Percentiles rank a stretch among this genome's conserved stretches.
These are phyloP conservation scores for Gossypium australe DNA, from an alignment of 345 rosid genomes.

Conservation along the genomic window DNA sequence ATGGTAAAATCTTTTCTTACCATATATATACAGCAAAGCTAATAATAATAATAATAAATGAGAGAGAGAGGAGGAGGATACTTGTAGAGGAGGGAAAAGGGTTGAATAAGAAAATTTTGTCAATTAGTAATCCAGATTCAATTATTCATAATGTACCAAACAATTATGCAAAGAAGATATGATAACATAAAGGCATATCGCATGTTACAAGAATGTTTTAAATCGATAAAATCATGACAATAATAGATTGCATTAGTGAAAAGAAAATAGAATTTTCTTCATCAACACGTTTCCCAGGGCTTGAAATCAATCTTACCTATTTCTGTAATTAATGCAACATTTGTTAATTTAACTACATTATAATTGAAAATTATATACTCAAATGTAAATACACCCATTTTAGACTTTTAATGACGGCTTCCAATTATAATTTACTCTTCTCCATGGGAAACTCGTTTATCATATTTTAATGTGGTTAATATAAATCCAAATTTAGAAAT, in stretches of 20 bases:
- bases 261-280: neutral
- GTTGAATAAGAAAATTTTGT: neutral
- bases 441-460: neutral
- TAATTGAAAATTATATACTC: too few species aligned
- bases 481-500: too few species aligned
- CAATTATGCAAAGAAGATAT: neutral
- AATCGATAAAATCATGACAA: neutral
- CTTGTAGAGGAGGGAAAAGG: too few species aligned
- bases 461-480: too few species aligned
- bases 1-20: too few species aligned
- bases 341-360: neutral
- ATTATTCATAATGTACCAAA: neutral
- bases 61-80: too few species aligned
- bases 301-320: neutral
- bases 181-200: too few species aligned
- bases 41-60: too few species aligned
- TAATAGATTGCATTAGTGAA: neutral
- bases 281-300: neutral
- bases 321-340: neutral
- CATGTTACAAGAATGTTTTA: neutral
- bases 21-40: too few species aligned
- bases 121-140: neutral
- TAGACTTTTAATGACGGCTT: neutral
- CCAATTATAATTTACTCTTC: neutral
- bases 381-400: neutral